phyloP scores from a whole-genome alignment of 768 basidiomycete species.

The Mycena olivaceomarginata region DNA sequence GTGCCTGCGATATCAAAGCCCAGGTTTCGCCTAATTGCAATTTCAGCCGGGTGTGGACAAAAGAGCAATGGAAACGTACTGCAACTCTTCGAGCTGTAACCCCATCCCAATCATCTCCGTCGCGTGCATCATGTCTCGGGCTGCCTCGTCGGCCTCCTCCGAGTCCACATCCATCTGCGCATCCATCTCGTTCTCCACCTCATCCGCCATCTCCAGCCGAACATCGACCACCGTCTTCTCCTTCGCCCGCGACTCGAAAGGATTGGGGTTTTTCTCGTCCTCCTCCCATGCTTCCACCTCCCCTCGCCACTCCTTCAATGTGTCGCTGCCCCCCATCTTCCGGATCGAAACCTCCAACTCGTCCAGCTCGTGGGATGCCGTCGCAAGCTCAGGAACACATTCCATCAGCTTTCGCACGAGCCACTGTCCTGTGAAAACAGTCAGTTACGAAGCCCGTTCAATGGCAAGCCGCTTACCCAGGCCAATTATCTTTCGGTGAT shows the following conservation, averaged over 20 bases:
- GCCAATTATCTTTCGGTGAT: slow-evolving; percentile 27
- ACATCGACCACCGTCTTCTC: slow-evolving; percentile 36
- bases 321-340: background rate
- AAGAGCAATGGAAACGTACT: slow-evolving; percentile 20
- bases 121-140: slow-evolving; percentile 23
- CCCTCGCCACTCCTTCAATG: background rate
- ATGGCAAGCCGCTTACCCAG: background rate
- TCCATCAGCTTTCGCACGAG: background rate
- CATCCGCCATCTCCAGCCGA: slow-evolving; percentile 43
- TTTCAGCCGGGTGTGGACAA: background rate
- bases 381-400: slow-evolving; percentile 11
- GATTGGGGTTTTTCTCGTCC: slow-evolving; percentile 28
- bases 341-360: slow-evolving; percentile 23
- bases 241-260: slow-evolving; percentile 25
- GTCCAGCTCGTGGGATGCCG: slow-evolving; percentile 4
- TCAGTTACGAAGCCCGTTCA: too few species aligned
- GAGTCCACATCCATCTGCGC: background rate
- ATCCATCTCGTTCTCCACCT: slow-evolving; percentile 36
- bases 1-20: slow-evolving; percentile 6
- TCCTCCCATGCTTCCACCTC: slow-evolving; percentile 25
- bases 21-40: background rate
- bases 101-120: slow-evolving; percentile 40
- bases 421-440: background rate
- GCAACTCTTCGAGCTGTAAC: slow-evolving; percentile 43
- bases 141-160: background rate